Conservation (phyloP, 139 green algal species). For the Chlorella sp. region DNA sequence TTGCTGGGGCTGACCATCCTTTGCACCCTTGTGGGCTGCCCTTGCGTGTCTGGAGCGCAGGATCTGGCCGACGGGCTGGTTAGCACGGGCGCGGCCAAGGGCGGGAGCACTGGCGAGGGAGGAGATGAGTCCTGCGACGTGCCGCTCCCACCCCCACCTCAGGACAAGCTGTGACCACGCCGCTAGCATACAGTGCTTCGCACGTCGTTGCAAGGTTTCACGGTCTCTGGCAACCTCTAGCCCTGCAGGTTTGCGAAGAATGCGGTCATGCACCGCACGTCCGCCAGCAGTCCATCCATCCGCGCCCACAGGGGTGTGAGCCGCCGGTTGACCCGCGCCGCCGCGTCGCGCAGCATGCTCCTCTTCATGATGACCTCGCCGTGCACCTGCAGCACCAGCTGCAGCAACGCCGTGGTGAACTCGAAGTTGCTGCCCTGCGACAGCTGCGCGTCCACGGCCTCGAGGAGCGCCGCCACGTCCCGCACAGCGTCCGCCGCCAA, state of each 20-base stretch:
- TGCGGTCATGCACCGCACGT: slow-evolving; percentile 63
- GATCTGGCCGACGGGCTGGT: slow-evolving; percentile 45
- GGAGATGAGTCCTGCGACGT: no score
- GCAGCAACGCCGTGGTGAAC: slow-evolving; percentile 54
- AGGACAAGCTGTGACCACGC: no score
- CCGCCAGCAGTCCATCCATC: slow-evolving; percentile 62
- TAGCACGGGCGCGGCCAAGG: background rate
- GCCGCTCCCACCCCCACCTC: no score
- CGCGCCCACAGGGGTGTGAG: slow-evolving; percentile 49
- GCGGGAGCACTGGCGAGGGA: background rate
- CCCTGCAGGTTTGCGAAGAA: slow-evolving; percentile 69
- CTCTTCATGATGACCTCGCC: slow-evolving; percentile 53
- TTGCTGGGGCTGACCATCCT: no score
- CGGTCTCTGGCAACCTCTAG: background rate
- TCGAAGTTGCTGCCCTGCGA: slow-evolving; percentile 67
- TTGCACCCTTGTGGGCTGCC: no score
- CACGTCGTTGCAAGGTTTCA: no score
- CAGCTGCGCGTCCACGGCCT: slow-evolving; percentile 48
- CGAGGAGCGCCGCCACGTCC: slow-evolving; percentile 60
- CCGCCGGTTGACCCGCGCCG: slow-evolving; percentile 24
- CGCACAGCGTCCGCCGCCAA: slow-evolving; percentile 15
- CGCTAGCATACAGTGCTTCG: no score
- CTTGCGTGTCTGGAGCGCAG: slow-evolving; percentile 1
- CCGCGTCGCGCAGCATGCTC: slow-evolving; percentile 26
- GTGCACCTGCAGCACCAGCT: slow-evolving; percentile 45